Evolutionary conservation across 768 basidiomycete genomes (phyloP), one percentile per base, ranked within the genome.

Genomic region (Leccinum fibrillosum): DNA sequence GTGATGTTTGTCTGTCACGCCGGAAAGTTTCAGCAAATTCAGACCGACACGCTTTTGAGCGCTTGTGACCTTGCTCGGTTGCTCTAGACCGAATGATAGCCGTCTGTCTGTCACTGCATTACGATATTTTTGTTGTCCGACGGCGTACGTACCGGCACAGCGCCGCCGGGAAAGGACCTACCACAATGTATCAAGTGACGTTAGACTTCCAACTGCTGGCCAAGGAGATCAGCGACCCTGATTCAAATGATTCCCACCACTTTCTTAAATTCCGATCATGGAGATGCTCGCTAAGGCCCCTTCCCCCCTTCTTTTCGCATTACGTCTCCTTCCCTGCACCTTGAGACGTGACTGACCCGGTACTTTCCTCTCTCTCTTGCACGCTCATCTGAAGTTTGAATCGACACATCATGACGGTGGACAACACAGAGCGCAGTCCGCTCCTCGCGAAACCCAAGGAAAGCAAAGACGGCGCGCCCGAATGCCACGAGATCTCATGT

Each of bases 401-500:
- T 17, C 42, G 13, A 21, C n/a, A 23, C 17, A 26, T 42, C 42
- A 64, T 57, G 37, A 54, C 51, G n/a, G 51, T 44, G 11, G 30
- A 34, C 49, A 23, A 50, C 11, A 54, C 66, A 2, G 74, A 75
- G 56, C 63, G 63, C 37, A 66, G 62, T 4, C 73, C 72, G 0
- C 62, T 77, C 26, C 61, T 76, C 3, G 34, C 39, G 8, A 57
- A 47, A 15, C 4, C 23, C 34, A 48, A 52, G 34, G 25, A 53
- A 8, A 51, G 17, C 50, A 45, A 55, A 52, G 52, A 61, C 19
- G 30, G 26, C 26, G n/a, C n/a, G 7, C 54, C 51, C 23, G 86
- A 85, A 3, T 86, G 87, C 6, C 67, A 82, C 21, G 85, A 87
- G 48, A 82, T 90, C n/a, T 78, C 85, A 2, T 68, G 66, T 21